Evolutionary conservation across 2,329 filamentous ascomycete genomes (phyloP).

Genomic region (Ambrosiella cleistominuta): DNA sequence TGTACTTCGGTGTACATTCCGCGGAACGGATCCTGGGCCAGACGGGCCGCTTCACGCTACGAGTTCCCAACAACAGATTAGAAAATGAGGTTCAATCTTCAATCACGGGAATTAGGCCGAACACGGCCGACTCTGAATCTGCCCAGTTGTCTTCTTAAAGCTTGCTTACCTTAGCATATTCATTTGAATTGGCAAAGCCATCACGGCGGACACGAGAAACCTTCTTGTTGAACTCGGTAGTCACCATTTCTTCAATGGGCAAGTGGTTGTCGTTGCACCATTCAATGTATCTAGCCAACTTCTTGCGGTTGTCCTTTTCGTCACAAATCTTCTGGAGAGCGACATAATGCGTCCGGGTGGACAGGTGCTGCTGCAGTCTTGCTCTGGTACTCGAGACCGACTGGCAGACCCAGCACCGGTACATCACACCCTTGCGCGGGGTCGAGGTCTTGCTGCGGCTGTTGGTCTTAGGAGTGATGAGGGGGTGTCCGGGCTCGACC

Average conservation of each 20-base stretch:
- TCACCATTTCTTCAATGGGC: not conserved
- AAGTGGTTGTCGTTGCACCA: constrained; percentile 6
- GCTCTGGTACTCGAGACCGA: not conserved
- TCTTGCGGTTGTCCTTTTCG: not conserved
- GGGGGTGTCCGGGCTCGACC: not conserved
- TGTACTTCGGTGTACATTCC: constrained; percentile 8
- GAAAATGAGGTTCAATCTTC: not conserved
- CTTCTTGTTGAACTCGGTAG: not conserved
- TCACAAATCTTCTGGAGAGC: not conserved
- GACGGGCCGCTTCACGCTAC: constrained; percentile 8
- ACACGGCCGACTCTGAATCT: not conserved
- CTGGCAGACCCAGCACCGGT: constrained; percentile 7
- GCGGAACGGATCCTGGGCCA: constrained; percentile 9
- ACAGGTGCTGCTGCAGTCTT: constrained; percentile 1
- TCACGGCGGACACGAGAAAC: constrained; percentile 6
- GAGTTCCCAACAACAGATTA: not conserved
- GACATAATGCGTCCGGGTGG: not conserved
- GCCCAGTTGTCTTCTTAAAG: not conserved
- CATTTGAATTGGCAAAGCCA: constrained; percentile 7
- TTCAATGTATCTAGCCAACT: constrained; percentile 2
- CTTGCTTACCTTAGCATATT: constrained; percentile 7
- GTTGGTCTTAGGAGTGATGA: not conserved
- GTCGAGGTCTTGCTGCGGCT: not conserved
- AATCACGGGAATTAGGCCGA: no score
- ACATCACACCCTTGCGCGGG: not conserved